Evolutionary conservation across 1,284 basidiomycete species (phyloP), one percentile per base, ranked within the genome.

Genomic region (Fomitopsis schrenkii): DNA sequence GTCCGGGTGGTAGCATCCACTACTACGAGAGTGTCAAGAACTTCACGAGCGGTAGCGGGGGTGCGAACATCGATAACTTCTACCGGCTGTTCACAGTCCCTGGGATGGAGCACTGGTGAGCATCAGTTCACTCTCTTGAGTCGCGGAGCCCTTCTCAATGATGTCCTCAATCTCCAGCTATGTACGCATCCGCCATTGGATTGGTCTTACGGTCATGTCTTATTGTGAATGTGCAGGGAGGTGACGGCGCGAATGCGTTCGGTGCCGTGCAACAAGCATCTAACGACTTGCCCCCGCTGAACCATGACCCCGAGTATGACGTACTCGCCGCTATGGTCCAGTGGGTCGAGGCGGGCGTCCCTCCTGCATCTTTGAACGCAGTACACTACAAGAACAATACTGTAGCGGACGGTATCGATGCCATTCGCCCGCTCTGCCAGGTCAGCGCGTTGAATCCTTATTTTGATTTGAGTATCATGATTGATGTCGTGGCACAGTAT

Each of bases 11-110:
- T 57, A 73, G 74, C 26, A 66, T 75, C 52, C 69, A 70, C 40
- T 72, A 74, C 64, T 77, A 77, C 67, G 70, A 77, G 54, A 69
- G 68, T 41, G 71, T 78, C 53, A 62, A 68, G 50, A 63, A 68
- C 22, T 68, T 67, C 63, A 73, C 66, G 54, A 55, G 66, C 30
- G 64, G 65, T 9, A 59, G 68, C 40, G 66, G 63, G 55, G 58
- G 59, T 33, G 28, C 64, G 2, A 65, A 67, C 42, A 68, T 77
- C 28, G 69, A 74, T 57, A 67, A 73, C 45, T 75, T 72, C 65
- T 79, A 78, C 66, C 71, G 74, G 22, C 69, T 79, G 17, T 80
- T 79, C 66, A 67, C 74, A 22, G 72, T 79, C n/a, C 74, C 77
- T 0, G 79, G 78, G 1, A 79, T 80, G 77, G 65, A 64, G 15